Conservation (phyloP, 495 filamentous ascomycete species). For the Tuber microsphaerosporum region DNA sequence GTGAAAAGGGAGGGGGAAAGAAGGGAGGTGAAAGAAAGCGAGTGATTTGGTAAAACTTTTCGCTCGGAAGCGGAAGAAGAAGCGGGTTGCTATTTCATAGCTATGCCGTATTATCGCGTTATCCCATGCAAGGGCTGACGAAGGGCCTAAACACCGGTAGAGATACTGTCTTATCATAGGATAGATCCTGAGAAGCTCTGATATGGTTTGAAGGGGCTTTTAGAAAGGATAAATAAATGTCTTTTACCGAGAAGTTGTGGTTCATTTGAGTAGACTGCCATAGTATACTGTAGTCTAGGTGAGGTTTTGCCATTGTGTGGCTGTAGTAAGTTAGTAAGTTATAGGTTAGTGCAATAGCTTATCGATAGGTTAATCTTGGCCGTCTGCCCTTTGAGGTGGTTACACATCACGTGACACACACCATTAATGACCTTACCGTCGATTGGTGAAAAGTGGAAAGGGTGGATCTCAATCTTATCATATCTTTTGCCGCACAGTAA, state of each 20-base stretch:
- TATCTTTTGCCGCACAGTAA: not conserved
- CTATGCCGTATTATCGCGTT: not conserved
- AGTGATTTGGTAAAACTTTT: not conserved
- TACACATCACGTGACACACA: not conserved
- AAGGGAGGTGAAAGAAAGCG: not conserved
- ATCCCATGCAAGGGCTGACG: not conserved
- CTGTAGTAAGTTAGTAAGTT: not conserved
- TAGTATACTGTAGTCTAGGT: not conserved
- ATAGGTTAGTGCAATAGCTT: not conserved
- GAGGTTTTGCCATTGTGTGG: not conserved
- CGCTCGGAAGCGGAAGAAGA: not conserved
- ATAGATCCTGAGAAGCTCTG: not conserved
- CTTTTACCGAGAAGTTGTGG: slow-evolving; percentile 2
- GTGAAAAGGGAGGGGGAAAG: not conserved
- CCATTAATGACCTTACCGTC: too few species aligned
- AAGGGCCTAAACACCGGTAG: not conserved
- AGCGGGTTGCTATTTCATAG: not conserved
- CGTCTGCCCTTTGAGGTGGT: not conserved
- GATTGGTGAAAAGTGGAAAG: not conserved
- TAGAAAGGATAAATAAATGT: not conserved
- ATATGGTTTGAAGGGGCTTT: not conserved
- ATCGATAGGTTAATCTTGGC: not conserved
- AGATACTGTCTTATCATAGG: slow-evolving; percentile 2
- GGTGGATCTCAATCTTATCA: not conserved
- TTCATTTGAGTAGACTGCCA: not conserved